phyloP scores from a whole-genome alignment of 2,329 filamentous ascomycete genomes.

The Trichoderma aggressivum region DNA sequence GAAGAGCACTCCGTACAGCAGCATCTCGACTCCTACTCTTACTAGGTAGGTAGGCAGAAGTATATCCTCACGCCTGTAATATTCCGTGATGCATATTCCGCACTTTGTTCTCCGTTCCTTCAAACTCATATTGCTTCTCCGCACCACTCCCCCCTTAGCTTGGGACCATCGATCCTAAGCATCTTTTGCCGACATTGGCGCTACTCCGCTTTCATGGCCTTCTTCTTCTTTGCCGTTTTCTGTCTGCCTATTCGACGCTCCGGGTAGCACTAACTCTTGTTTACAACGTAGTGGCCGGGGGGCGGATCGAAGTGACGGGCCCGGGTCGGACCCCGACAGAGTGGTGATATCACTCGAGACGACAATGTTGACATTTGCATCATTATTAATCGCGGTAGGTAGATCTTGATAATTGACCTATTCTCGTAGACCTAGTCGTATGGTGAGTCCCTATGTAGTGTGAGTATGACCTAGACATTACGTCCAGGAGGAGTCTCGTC shows the following conservation, averaged over 20 bases:
- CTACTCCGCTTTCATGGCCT: neutral
- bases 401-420: neutral
- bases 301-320: neutral
- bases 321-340: conserved; percentile 9
- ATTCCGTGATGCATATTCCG: neutral
- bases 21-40: neutral
- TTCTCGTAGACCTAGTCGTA: neutral
- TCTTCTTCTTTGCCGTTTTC: neutral
- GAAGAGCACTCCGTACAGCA: too few species aligned
- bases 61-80: neutral
- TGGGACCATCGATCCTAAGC: neutral
- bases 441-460: neutral
- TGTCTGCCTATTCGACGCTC: neutral
- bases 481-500: neutral
- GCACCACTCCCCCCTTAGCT: neutral
- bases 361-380: neutral
- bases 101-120: neutral
- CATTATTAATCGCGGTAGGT: neutral
- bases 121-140: neutral
- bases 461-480: neutral
- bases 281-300: neutral
- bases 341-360: neutral
- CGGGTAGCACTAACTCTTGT: neutral
- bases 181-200: neutral
- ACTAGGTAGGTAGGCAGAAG: too few species aligned